Base-by-base conservation (phyloP, 2,329 filamentous ascomycete genomes). In the Tolypocladium inflatum region DNA sequence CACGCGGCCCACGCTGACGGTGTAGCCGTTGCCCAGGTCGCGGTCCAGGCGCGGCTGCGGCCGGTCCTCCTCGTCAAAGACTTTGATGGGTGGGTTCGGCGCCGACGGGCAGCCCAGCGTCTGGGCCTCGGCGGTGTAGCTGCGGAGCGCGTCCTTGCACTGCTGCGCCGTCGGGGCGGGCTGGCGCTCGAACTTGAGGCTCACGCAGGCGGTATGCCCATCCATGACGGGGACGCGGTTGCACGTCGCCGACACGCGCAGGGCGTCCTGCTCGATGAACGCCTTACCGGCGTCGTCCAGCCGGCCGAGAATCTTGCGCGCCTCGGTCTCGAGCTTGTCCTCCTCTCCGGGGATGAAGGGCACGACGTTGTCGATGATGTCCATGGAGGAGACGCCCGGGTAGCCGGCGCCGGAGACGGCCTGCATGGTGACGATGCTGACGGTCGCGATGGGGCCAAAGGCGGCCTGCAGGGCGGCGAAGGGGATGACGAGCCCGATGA, bases 191-290 rank as follows among this genome's bases (percentile, higher is more conserved):
- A 97, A 97, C 58, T 84, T 81, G 62, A 97, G 79, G 9, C 90
- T 94, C 11, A 97, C 91, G 70, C 92, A 97, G n/a, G 90, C 92
- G 57, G 88, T 95, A 76, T 97, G 94, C 51, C 94, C 94, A 70
- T 97, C 93, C 59, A 96, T 83, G 21, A 97, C 94, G n/a, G 91
- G 84, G 3, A 97, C 94, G 61, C 94, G 86, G 69, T 94, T 97
- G 78, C 94, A 97, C 3, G 92, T 86, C 13, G 91, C 93, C 5
- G 87, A 91, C 58, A 97, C 86, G 63, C 84, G 84, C 60, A 97
- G 83, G 52, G 80, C 78, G 17, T 78, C 75, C 73, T 95, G 90
- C 70, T 94, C 87, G 56, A 85, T 77, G 65, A 97, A 91, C 15
- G 85, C 88, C 7, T 88, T 91, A 21, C 82, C 79, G 21, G 88